Conservation (phyloP, 116 monocot species). For the Iris pallida region DNA sequence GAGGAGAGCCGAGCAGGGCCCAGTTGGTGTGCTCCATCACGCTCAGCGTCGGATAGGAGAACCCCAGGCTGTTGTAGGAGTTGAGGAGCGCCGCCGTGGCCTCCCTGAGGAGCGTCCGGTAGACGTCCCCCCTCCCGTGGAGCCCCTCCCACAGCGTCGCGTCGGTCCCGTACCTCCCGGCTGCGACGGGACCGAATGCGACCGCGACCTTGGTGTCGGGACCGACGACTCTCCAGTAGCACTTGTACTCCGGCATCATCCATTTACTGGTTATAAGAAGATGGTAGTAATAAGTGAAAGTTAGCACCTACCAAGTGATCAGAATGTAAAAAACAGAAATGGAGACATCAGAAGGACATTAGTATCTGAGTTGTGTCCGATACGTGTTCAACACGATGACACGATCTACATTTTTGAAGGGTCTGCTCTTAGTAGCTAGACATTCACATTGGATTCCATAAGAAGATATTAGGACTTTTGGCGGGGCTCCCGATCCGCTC, state of each 20-base stretch:
- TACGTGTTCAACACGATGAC: too few relatives aligned
- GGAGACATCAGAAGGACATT: not conserved
- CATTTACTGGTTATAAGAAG: constrained; percentile 46
- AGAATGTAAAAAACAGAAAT: not conserved
- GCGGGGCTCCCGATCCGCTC: too few relatives aligned
- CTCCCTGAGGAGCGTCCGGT: constrained; percentile 65
- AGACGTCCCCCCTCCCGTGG: constrained; percentile 48
- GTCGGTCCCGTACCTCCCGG: constrained; percentile 43
- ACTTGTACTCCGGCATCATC: constrained; percentile 52
- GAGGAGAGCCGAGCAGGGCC: constrained; percentile 51
- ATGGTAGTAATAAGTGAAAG: too few relatives aligned
- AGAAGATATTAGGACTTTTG: too few relatives aligned
- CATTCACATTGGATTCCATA: too few relatives aligned
- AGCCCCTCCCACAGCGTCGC: constrained; percentile 63
- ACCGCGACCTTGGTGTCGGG: constrained; percentile 60
- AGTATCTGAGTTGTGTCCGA: too few relatives aligned
- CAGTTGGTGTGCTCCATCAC: constrained; percentile 54
- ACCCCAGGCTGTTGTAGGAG: constrained; percentile 48
- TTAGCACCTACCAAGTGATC: not conserved
- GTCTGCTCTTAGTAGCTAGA: too few relatives aligned
- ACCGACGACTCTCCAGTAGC: constrained; percentile 66
- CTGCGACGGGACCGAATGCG: constrained; percentile 56
- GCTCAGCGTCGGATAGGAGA: constrained; percentile 40
- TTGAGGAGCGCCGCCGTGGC: constrained; percentile 68
- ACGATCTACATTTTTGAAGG: too few relatives aligned